Conservation (phyloP, 164 flowering plant species). For the Umbilicus rupestris region DNA sequence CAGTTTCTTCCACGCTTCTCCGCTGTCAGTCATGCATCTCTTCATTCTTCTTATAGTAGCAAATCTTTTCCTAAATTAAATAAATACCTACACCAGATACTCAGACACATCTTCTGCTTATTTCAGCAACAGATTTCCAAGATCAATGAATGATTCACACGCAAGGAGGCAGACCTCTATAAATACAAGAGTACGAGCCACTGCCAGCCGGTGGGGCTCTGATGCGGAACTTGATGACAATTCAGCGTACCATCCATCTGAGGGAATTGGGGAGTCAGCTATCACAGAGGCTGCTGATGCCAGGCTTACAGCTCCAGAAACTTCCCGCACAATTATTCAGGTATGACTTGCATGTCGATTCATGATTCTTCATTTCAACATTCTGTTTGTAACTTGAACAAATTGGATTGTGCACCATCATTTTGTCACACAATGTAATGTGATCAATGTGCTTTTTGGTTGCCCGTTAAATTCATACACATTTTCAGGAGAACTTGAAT, state of each 20-base stretch:
- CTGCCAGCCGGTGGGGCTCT: conserved; percentile 31
- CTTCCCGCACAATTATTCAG: conserved; percentile 64
- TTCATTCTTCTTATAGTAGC: not conserved
- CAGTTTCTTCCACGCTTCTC: not conserved
- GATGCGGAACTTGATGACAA: conserved; percentile 36
- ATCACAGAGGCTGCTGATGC: conserved; percentile 28
- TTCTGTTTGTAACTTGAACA: not conserved
- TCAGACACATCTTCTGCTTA: not conserved
- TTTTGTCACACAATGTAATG: not conserved
- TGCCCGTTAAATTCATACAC: too few relatives aligned
- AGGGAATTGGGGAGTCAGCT: conserved; percentile 41
- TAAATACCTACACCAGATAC: not conserved
- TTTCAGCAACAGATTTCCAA: conserved; percentile 31
- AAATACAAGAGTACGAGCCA: conserved; percentile 31
- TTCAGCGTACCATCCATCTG: conserved; percentile 64
- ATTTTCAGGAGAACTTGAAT: not conserved
- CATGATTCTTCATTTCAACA: not conserved
- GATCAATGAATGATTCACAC: conserved; percentile 14
- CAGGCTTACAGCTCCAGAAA: conserved; percentile 54
- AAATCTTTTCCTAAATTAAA: not conserved
- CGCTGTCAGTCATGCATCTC: too few relatives aligned
- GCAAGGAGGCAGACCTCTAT: conserved; percentile 15
- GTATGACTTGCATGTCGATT: conserved; percentile 20
- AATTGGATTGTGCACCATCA: not conserved
- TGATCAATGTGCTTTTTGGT: not conserved